These are phyloP conservation scores for Saccharomycopsis schoenii DNA, from an alignment of 805 yeast species.

Conservation along the genomic window DNA sequence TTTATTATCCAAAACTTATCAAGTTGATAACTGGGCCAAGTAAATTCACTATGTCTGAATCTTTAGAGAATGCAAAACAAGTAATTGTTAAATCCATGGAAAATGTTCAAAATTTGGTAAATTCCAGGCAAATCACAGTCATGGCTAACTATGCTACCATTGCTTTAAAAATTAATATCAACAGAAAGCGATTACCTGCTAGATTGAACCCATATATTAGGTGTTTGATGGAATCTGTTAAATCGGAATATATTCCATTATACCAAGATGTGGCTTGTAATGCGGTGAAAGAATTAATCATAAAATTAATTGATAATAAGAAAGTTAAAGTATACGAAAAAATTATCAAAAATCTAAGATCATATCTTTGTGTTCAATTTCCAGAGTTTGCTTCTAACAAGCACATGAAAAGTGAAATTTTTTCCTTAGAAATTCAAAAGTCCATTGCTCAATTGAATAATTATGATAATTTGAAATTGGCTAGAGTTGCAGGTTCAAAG, in stretches of 20 bases:
- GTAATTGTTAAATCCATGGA: slow-evolving; percentile 56
- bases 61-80: slow-evolving; percentile 69
- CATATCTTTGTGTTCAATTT: slow-evolving; percentile 90
- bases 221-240: slow-evolving; percentile 85
- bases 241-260: slow-evolving; percentile 34
- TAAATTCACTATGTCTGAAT: slow-evolving; percentile 59
- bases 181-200: slow-evolving; percentile 44
- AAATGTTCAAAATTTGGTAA: slow-evolving; percentile 49
- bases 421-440: slow-evolving; percentile 16
- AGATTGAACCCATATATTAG: slow-evolving; percentile 85
- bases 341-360: slow-evolving; percentile 82
- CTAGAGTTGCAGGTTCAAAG: slow-evolving; percentile 73
- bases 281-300: slow-evolving; percentile 55
- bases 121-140: slow-evolving; percentile 47
- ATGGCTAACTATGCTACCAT: slow-evolving; percentile 74
- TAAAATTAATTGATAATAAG: slow-evolving; percentile 43
- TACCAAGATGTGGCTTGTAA: slow-evolving; percentile 66
- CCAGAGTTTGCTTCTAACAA: slow-evolving; percentile 78
- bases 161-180: slow-evolving; percentile 44
- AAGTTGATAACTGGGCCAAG: slow-evolving; percentile 55
- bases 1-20: slow-evolving; percentile 55
- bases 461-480: slow-evolving; percentile 25
- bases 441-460: slow-evolving; percentile 14
- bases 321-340: slow-evolving; percentile 78
- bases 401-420: slow-evolving; percentile 18